Conservation (phyloP, 495 filamentous ascomycete species). For the Chlorociboria aeruginascens region DNA sequence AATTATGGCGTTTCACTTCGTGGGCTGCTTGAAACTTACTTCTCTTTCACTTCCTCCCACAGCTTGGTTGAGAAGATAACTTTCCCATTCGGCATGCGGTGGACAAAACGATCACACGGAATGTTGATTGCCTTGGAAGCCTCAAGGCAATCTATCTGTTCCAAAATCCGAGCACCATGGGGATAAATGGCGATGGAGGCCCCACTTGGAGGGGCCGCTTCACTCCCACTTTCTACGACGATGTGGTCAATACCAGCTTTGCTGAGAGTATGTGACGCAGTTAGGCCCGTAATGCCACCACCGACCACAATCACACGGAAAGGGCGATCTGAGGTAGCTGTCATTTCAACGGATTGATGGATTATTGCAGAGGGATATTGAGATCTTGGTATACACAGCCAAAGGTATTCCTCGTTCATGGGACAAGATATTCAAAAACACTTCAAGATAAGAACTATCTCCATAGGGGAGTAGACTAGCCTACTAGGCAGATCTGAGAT, state of each 20-base stretch:
- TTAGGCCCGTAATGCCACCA: slow-evolving; percentile 42
- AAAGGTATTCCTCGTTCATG: no score
- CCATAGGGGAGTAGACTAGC: no score
- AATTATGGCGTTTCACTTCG: no score
- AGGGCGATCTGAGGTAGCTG: no score
- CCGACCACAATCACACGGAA: slow-evolving; percentile 36
- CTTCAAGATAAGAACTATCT: no score
- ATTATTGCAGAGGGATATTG: no score
- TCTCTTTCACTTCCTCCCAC: neutral
- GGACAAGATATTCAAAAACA: no score
- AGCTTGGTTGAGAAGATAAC: neutral
- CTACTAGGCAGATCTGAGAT: no score
- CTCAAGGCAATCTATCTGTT: slow-evolving; percentile 23
- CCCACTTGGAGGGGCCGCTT: slow-evolving; percentile 22
- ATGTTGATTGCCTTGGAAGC: no score
- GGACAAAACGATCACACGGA: slow-evolving; percentile 2
- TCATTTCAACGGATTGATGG: no score
- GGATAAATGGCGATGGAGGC: slow-evolving; percentile 24
- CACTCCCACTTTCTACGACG: slow-evolving; percentile 22
- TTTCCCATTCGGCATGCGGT: neutral
- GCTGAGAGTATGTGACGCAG: slow-evolving; percentile 39
- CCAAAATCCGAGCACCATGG: slow-evolving; percentile 22
- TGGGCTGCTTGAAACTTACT: no score
- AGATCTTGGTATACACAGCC: no score
- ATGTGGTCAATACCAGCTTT: slow-evolving; percentile 24